Conservation (phyloP, 306 rosid species). For the Vigna radiata region DNA sequence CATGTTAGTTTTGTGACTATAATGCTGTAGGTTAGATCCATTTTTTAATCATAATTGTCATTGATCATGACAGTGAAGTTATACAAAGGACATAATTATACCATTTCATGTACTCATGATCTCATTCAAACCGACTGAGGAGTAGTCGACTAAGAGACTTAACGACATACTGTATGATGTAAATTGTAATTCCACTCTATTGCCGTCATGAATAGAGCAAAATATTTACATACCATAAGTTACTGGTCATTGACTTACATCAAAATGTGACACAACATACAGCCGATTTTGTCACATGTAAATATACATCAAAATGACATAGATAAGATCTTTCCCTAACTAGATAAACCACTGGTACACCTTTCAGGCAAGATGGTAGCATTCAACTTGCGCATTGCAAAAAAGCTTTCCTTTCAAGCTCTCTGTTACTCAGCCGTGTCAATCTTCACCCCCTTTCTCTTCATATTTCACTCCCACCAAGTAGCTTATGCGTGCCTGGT, state of each 20-base stretch:
- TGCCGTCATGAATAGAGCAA: slow-evolving; percentile 14
- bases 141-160: neutral
- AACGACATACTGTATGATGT: neutral
- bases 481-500: slow-evolving; percentile 75
- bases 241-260: neutral
- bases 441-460: slow-evolving; percentile 57
- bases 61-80: neutral
- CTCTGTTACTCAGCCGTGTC: slow-evolving; percentile 56
- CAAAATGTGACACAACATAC: slow-evolving; percentile 37
- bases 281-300: neutral
- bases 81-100: neutral
- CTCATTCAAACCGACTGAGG: slow-evolving; percentile 1
- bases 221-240: slow-evolving; percentile 23
- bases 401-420: neutral
- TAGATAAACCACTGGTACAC: neutral
- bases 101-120: slow-evolving; percentile 8
- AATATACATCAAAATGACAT: slow-evolving; percentile 46
- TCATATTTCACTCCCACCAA: slow-evolving; percentile 79
- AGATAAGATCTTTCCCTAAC: slow-evolving; percentile 23
- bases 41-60: slow-evolving; percentile 7
- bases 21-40: neutral
- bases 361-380: slow-evolving; percentile 33
- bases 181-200: neutral
- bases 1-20: too few species aligned
- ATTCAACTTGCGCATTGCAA: slow-evolving; percentile 12